These are phyloP conservation scores for Trametes sanguinea DNA, from an alignment of 768 basidiomycete genomes.

Conservation along the genomic window DNA sequence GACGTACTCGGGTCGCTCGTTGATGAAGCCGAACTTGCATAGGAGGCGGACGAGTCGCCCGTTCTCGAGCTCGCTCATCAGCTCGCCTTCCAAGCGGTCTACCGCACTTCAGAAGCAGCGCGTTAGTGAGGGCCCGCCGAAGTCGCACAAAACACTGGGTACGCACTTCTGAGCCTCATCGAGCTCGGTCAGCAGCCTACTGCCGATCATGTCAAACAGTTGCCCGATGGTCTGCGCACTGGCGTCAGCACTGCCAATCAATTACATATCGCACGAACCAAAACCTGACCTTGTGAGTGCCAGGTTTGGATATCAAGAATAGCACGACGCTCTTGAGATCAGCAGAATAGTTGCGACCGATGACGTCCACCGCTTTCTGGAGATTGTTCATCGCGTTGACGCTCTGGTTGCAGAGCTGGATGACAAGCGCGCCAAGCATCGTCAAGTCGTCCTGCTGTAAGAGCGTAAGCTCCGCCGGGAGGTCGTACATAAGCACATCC, in stretches of 20 bases:
- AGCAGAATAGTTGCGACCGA: constrained; percentile 71
- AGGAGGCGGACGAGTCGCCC: constrained; percentile 86
- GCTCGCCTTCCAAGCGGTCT: constrained; percentile 81
- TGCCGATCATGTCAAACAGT: constrained; percentile 77
- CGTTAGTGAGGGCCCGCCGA: neutral
- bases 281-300: constrained; percentile 55
- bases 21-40: constrained; percentile 97
- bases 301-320: constrained; percentile 75
- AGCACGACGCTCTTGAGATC: constrained; percentile 82
- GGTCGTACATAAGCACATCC: constrained; percentile 81
- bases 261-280: neutral
- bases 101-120: constrained; percentile 52
- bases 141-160: neutral
- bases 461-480: constrained; percentile 50
- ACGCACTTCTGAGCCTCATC: constrained; percentile 80
- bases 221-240: constrained; percentile 69
- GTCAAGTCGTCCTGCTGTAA: constrained; percentile 88
- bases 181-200: constrained; percentile 73
- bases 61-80: constrained; percentile 91
- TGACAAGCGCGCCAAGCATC: constrained; percentile 83
- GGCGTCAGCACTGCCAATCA: neutral
- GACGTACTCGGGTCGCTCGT: constrained; percentile 96
- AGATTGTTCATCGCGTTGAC: constrained; percentile 60
- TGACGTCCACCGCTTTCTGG: constrained; percentile 70
- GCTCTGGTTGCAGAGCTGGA: constrained; percentile 76